Percentiles rank a stretch among this genome's conserved stretches.
Conservation (phyloP, 31 red algal species). For the Bonnemaisonia californica region DNA sequence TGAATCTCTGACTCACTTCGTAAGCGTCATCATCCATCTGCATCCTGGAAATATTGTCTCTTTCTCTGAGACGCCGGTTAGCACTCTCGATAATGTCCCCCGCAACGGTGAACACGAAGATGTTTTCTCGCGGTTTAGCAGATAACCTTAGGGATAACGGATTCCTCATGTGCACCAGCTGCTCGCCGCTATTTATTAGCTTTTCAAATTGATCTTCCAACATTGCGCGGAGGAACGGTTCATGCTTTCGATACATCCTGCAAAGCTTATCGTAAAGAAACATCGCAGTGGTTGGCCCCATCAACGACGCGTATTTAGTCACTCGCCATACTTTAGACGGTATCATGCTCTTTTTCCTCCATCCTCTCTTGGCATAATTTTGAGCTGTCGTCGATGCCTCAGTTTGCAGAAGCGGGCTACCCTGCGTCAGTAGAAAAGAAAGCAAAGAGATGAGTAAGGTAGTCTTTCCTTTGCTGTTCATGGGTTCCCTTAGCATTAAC, state of each 20-base stretch:
- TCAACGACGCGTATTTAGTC: conserved; percentile 45
- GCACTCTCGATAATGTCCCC: conserved; percentile 50
- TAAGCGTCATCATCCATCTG: conserved; percentile 79
- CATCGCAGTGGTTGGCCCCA: conserved; percentile 56
- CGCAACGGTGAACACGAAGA: conserved; percentile 27
- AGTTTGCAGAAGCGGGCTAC: too few species aligned
- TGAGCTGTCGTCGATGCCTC: too few species aligned
- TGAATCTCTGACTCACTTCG: conserved; percentile 39
- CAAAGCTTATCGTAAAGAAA: conserved; percentile 43
- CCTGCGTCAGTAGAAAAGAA: too few species aligned
- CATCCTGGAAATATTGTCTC: conserved; percentile 57
- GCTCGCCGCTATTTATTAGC: neutral
- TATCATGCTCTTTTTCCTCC: too few species aligned
- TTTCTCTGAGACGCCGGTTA: conserved; percentile 45
- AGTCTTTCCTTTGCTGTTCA: too few species aligned
- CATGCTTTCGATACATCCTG: conserved; percentile 34
- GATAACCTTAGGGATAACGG: neutral
- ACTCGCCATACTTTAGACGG: conserved; percentile 49
- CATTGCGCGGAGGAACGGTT: conserved; percentile 36
- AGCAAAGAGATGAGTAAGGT: too few species aligned
- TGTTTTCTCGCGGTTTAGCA: conserved; percentile 16
- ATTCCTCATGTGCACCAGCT: neutral
- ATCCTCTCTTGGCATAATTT: too few species aligned
- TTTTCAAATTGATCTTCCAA: neutral
- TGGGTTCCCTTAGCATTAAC: too few species aligned